Evolutionary conservation across 2,329 filamentous ascomycete species (phyloP), one percentile per base, ranked within the genome.

Genomic region (Emergomyces africanus): DNA sequence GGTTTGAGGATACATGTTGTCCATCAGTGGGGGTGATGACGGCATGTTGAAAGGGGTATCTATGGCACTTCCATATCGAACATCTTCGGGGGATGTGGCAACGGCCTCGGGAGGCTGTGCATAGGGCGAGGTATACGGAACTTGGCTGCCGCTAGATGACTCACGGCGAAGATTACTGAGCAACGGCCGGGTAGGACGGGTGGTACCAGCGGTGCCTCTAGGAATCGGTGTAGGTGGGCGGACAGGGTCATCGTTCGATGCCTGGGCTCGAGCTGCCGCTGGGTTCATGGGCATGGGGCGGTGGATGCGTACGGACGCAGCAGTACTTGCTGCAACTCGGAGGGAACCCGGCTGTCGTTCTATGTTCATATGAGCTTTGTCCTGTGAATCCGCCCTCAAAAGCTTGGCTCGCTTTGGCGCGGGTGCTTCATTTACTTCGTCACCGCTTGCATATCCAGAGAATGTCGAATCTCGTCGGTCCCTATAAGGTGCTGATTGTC

Each of bases 301-400:
- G 71, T 96, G 88, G 54, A 86, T 86, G 49, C 92, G 87, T 60
- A 97, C 80, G 5, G 91, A 96, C 48, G 90, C 89, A 50, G 91
- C 87, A 18, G 89, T 95, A 70, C 90, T 95, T 53, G 92, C 92
- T 61, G 89, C 86, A n/a, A 96, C 90, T 54, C 91, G 83, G 30
- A 97, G 78, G 3, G 89, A 95, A 54, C 94, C 90, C 10, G 85
- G 82, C 35, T 84, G 85, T 44, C 83, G 80, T 57, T 86, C 88
- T 66, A 96, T 78, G 60, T 78, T 78, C 65, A 88, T 25, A 83
- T 83, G 62, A 80, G 71, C 82, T 64, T 83, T 86, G 56, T 85
- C 84, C n/a, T 84, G 84, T 75, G 85, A 86, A 63, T 88, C 83
- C 14, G 86, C 82, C 68, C 86, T 83, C 23, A 84, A 89, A 28